phyloP scores from a whole-genome alignment of 495 filamentous ascomycete species.

The Astrocystis sublimbata region DNA sequence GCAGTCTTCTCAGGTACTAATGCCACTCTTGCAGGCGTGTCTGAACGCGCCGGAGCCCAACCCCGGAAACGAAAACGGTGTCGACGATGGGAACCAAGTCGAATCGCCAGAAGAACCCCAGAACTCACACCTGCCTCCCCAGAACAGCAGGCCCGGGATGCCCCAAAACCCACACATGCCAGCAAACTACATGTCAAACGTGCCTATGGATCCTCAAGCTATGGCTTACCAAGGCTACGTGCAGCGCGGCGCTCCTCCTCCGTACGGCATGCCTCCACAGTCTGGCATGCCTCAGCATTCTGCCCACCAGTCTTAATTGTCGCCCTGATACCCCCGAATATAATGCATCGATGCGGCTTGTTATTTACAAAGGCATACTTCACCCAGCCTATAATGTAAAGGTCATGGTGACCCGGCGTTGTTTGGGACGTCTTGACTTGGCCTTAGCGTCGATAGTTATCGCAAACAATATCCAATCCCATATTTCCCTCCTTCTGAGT shows the following conservation, averaged over 20 bases:
- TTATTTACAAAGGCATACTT: slow-evolving; percentile 38
- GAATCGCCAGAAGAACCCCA: slow-evolving; percentile 66
- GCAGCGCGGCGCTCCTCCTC: slow-evolving; percentile 41
- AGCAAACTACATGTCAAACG: slow-evolving; percentile 51
- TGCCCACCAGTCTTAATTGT: slow-evolving; percentile 45
- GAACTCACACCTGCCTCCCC: slow-evolving; percentile 59
- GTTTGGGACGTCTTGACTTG: slow-evolving; percentile 37
- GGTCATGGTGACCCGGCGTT: slow-evolving; percentile 38
- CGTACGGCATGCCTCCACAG: slow-evolving; percentile 55
- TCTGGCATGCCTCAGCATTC: slow-evolving; percentile 56
- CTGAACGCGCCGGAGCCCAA: slow-evolving; percentile 96
- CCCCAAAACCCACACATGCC: slow-evolving; percentile 54
- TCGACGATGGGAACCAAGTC: slow-evolving; percentile 67
- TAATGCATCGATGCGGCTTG: slow-evolving; percentile 52
- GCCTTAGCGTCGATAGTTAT: slow-evolving; percentile 27
- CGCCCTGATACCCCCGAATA: slow-evolving; percentile 49
- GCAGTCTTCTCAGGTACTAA: slow-evolving; percentile 8
- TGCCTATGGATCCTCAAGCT: slow-evolving; percentile 57
- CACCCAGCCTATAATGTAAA: slow-evolving; percentile 34
- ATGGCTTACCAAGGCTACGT: slow-evolving; percentile 65
- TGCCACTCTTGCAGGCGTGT: slow-evolving; percentile 67
- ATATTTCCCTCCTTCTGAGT: slow-evolving; percentile 28
- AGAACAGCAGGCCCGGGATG: slow-evolving; percentile 52
- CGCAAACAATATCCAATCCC: slow-evolving; percentile 26
- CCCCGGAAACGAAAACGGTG: slow-evolving; percentile 82